phyloP scores from a whole-genome alignment of 805 yeast genomes.

The Schwanniomyces occidentalis region DNA sequence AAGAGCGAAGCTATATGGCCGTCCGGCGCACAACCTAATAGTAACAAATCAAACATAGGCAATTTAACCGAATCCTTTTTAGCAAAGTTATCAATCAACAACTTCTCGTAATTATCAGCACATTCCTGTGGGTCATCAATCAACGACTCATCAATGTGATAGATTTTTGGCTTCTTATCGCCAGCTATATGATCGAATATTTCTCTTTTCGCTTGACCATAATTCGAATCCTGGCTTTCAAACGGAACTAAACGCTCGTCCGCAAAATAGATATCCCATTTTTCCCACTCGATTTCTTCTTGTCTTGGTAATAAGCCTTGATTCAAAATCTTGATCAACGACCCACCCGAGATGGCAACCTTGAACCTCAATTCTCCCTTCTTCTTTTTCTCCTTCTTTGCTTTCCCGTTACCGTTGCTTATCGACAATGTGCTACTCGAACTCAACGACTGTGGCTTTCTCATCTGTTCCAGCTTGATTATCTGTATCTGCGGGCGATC shows the following conservation, averaged over 20 bases:
- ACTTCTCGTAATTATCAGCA: constrained; percentile 90
- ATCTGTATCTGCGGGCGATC: constrained; percentile 33
- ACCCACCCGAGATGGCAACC: constrained; percentile 92
- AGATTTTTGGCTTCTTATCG: constrained; percentile 65
- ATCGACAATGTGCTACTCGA: constrained; percentile 11
- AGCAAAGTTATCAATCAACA: constrained; percentile 85
- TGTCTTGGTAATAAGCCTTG: constrained; percentile 78
- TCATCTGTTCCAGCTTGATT: constrained; percentile 27
- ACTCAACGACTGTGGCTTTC: constrained; percentile 10
- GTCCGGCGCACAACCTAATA: constrained; percentile 97
- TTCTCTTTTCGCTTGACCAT: constrained; percentile 82
- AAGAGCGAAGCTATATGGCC: constrained; percentile 97
- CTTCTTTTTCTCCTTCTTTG: constrained; percentile 39
- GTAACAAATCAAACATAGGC: constrained; percentile 88
- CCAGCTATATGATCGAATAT: constrained; percentile 69
- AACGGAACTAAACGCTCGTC: constrained; percentile 95
- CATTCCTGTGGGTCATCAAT: constrained; percentile 85
- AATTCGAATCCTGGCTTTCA: constrained; percentile 78
- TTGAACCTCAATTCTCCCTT: constrained; percentile 73
- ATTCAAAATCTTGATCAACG: constrained; percentile 78
- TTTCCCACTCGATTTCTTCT: constrained; percentile 80
- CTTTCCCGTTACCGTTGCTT: constrained; percentile 16
- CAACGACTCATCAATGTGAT: constrained; percentile 76
- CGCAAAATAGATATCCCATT: constrained; percentile 95
- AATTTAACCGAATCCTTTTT: constrained; percentile 93